Evolutionary conservation across 306 rosid species (phyloP), one percentile per base, ranked within the genome.

Genomic region (Cyamopsis tetragonoloba): DNA sequence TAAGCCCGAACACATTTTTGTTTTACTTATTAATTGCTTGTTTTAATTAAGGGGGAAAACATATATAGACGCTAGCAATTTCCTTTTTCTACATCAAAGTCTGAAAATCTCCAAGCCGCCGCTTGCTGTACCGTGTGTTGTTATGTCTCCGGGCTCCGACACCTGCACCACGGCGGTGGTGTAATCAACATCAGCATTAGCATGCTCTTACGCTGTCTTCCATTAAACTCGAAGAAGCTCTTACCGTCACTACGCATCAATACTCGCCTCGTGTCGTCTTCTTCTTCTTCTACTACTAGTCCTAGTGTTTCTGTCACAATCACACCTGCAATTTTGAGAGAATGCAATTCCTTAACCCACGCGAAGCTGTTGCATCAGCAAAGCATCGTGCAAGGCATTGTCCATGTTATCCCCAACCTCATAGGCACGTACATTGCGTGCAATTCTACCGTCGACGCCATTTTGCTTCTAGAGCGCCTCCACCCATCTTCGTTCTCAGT

Each of bases 401-500:
- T 71, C 2, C 42, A 72, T 46, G 10, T 30, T 24, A 14, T 49
- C 8, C 53, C 55, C 11, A 24, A 80, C 47, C 89, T 86, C 68
- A 66, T 88, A 6, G 80, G 73, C 30, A 9, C 79, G 4, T 91
- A 86, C 82, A 74, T 88, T 11, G 38, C 84, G 44, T 65, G 70
- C 68, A 37, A 80, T 46, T 86, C 83, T 11, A 73, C 79, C 0
- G 3, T 31, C 2, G 55, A 54, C 1, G 89, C 96, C 12, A 23
- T 81, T 77, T 35, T 10, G 12, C 57, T 86, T 51, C 87, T 91
- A 30, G 60, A 84, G 61, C 70, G 68, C 39, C 82, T 84, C 19
- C 22, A 49, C 9, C 95, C 92, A 1, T 79, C 78, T 0, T 50
- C 76, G 0, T 27, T 56, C 2, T 37, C 69, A 3, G 84, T 91